A percentile compares a stretch with the other conserved stretches of the same genome.
Evolutionary conservation across 306 rosid genomes (phyloP).

Genomic region (Clitoria ternatea): DNA sequence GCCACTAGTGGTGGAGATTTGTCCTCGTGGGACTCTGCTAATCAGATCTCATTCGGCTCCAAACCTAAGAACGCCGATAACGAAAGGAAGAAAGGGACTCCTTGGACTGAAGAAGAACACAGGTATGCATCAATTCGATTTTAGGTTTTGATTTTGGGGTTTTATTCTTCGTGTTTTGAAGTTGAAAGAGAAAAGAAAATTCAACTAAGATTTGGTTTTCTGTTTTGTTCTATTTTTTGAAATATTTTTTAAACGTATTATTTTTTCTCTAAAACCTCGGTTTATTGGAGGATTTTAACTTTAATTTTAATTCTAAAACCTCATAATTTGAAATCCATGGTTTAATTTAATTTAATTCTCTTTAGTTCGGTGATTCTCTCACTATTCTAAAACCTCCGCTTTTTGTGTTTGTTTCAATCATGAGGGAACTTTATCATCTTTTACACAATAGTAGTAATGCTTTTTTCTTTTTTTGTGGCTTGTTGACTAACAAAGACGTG

Average conservation of each 20-base stretch:
- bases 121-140: slow-evolving; percentile 41
- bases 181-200: not conserved
- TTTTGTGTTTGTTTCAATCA: not conserved
- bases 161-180: not conserved
- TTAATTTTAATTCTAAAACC: no score
- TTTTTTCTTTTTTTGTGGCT: not conserved
- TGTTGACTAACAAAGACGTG: not conserved
- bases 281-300: not conserved
- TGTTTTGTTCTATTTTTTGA: no score
- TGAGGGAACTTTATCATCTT: not conserved
- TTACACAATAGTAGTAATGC: no score
- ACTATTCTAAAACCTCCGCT: not conserved
- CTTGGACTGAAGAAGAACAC: slow-evolving; percentile 91
- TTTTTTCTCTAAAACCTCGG: not conserved
- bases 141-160: not conserved
- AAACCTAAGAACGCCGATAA: slow-evolving; percentile 36
- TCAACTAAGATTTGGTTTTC: not conserved
- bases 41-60: slow-evolving; percentile 65
- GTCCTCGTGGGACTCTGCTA: slow-evolving; percentile 49
- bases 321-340: no score
- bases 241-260: no score
- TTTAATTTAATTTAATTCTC: not conserved
- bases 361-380: not conserved
- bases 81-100: slow-evolving; percentile 86
- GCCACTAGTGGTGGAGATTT: not conserved